These are phyloP conservation scores for Penicillium psychrofluorescens DNA, from an alignment of 495 filamentous ascomycete species.

Conservation along the genomic window DNA sequence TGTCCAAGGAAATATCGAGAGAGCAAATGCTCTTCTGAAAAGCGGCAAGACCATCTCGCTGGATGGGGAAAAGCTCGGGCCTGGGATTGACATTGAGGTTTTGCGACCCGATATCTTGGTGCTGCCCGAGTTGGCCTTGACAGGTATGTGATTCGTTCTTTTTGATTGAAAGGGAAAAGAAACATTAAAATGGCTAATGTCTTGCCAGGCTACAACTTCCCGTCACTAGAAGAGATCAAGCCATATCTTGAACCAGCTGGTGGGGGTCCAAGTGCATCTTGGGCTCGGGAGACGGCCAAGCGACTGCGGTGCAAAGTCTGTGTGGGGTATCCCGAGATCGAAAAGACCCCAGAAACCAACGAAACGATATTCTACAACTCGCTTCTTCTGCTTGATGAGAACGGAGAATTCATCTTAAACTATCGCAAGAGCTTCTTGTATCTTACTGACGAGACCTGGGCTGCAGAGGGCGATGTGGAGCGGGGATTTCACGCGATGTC, in stretches of 20 bases:
- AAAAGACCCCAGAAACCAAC: constrained; percentile 3
- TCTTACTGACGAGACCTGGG: constrained; percentile 90
- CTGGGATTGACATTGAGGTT: constrained; percentile 17
- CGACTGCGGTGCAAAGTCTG: constrained; percentile 73
- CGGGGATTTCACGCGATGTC: constrained; percentile 36
- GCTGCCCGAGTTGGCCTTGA: constrained; percentile 82
- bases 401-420: constrained; percentile 66
- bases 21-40: constrained; percentile 64
- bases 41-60: constrained; percentile 17
- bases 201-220: constrained; percentile 79
- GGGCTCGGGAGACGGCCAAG: constrained; percentile 69
- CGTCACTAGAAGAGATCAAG: constrained; percentile 64
- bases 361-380: constrained; percentile 68
- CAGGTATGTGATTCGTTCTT: constrained; percentile 47
- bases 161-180: too few relatives aligned
- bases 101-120: constrained; percentile 54
- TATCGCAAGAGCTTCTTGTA: constrained; percentile 90
- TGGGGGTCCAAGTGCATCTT: constrained; percentile 64
- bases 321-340: constrained; percentile 81
- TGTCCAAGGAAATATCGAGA: constrained; percentile 65
- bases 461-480: constrained; percentile 60
- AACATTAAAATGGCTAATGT: not conserved
- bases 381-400: constrained; percentile 65
- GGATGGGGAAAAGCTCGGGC: not conserved
- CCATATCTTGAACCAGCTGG: constrained; percentile 76